These are phyloP conservation scores for Diutina siamensis DNA, from an alignment of 1,139 yeast species.

Conservation along the genomic window DNA sequence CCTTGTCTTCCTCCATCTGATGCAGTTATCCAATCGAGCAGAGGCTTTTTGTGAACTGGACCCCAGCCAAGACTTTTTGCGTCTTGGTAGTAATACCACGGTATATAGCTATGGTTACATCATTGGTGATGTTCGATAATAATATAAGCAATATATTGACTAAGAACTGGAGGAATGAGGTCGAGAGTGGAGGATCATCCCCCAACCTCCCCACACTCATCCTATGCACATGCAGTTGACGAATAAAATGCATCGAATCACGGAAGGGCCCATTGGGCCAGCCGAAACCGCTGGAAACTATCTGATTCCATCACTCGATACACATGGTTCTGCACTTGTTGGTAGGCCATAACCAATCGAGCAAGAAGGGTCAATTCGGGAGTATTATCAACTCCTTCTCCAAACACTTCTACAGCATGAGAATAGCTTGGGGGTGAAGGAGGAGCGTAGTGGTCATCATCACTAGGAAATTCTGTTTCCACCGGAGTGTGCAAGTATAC, in stretches of 20 bases:
- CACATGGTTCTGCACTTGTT: background rate
- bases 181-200: too few relatives aligned
- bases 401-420: background rate
- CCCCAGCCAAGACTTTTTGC: too few relatives aligned
- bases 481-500: background rate
- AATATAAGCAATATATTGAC: too few relatives aligned
- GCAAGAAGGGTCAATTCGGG: background rate
- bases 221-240: too few relatives aligned
- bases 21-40: too few relatives aligned
- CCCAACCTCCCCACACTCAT: too few relatives aligned
- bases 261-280: background rate
- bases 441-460: background rate
- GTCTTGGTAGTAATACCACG: too few relatives aligned
- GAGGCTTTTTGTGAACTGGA: too few relatives aligned
- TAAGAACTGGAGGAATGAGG: too few relatives aligned
- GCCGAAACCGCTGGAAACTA: background rate
- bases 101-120: too few relatives aligned
- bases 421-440: background rate
- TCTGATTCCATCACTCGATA: slow-evolving; percentile 3
- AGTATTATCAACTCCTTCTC: background rate
- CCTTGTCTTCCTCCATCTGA: too few relatives aligned
- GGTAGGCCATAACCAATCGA: background rate
- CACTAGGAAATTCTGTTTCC: background rate
- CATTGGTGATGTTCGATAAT: too few relatives aligned
- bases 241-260: background rate